A percentile compares a stretch with the other conserved stretches of the same genome.
Conservation (phyloP, 192 early-diverging fungal genomes). For the Podila epicladia region DNA sequence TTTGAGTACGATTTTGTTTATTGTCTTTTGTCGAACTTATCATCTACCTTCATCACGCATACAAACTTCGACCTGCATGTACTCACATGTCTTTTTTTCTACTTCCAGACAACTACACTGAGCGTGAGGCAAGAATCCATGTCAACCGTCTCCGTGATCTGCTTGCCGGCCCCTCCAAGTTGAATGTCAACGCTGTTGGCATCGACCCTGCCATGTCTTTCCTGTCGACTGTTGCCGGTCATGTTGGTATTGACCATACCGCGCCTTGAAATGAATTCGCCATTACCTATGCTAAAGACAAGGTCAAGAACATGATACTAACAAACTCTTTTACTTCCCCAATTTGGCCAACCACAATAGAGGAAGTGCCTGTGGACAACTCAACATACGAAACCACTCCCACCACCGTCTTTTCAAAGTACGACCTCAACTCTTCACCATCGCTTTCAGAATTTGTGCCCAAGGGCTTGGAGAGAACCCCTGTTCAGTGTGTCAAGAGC, state of each 20-base stretch:
- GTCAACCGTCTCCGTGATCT: constrained; percentile 89
- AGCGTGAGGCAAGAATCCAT: constrained; percentile 92
- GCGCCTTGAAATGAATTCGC: background rate
- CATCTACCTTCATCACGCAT: background rate
- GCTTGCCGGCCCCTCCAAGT: constrained; percentile 77
- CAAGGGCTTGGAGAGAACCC: constrained; percentile 57
- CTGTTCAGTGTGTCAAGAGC: constrained; percentile 74
- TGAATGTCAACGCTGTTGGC: constrained; percentile 58
- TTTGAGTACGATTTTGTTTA: constrained; percentile 63
- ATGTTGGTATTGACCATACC: constrained; percentile 55
- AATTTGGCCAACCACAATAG: background rate
- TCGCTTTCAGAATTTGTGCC: constrained; percentile 67
- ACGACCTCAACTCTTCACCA: constrained; percentile 54
- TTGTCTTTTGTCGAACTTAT: background rate
- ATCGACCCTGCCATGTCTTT: constrained; percentile 83
- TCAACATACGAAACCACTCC: constrained; percentile 52
- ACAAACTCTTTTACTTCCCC: background rate
- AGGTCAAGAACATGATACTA: constrained; percentile 12
- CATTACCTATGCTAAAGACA: constrained; percentile 12
- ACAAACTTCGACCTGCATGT: background rate
- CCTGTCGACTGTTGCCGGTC: constrained; percentile 69
- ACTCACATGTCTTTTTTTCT: background rate
- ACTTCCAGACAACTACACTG: constrained; percentile 81
- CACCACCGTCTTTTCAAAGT: constrained; percentile 59
- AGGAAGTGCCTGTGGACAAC: constrained; percentile 38